Conservation (phyloP, 2,329 filamentous ascomycete species). For the Rhynchosporium agropyri region DNA sequence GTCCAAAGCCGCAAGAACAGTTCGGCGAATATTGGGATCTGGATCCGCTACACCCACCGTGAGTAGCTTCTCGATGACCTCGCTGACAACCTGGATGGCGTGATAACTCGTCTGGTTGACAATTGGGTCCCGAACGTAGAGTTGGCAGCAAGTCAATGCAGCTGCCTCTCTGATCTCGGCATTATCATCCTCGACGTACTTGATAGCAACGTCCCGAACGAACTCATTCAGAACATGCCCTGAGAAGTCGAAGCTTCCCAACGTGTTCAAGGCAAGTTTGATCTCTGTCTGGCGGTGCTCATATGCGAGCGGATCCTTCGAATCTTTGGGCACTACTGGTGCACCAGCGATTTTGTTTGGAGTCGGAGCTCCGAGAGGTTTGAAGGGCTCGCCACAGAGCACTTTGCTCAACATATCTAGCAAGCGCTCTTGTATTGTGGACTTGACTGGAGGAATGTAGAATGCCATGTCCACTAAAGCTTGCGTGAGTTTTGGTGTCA, state of each 20-base stretch:
- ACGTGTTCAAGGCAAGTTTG: slow-evolving; percentile 87
- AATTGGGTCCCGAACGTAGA: slow-evolving; percentile 95
- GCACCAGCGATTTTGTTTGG: slow-evolving; percentile 78
- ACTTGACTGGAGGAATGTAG: slow-evolving; percentile 93
- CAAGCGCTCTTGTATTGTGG: slow-evolving; percentile 89
- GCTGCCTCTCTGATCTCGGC: slow-evolving; percentile 91
- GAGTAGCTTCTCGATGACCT: slow-evolving; percentile 95
- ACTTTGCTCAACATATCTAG: slow-evolving; percentile 95
- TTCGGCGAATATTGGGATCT: slow-evolving; percentile 84
- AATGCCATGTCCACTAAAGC: slow-evolving; percentile 98
- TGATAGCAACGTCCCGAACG: slow-evolving; percentile 95
- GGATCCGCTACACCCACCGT: slow-evolving; percentile 94
- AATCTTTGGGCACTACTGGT: slow-evolving; percentile 83
- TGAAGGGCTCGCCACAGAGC: slow-evolving; percentile 88
- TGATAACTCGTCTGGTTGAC: slow-evolving; percentile 98
- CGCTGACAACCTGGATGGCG: slow-evolving; percentile 93
- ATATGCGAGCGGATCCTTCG: slow-evolving; percentile 79
- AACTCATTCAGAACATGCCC: slow-evolving; percentile 97
- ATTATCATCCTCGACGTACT: slow-evolving; percentile 96
- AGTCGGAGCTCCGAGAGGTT: slow-evolving; percentile 86
- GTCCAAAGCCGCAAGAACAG: slow-evolving; percentile 86
- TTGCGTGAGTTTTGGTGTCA: slow-evolving; percentile 91
- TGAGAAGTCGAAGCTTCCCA: slow-evolving; percentile 97
- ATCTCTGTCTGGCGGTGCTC: slow-evolving; percentile 84
- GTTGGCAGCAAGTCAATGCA: slow-evolving; percentile 93